Evolutionary conservation across 495 filamentous ascomycete genomes (phyloP), one percentile per base, ranked within the genome.

Genomic region (Penicillium dipodomyicola): DNA sequence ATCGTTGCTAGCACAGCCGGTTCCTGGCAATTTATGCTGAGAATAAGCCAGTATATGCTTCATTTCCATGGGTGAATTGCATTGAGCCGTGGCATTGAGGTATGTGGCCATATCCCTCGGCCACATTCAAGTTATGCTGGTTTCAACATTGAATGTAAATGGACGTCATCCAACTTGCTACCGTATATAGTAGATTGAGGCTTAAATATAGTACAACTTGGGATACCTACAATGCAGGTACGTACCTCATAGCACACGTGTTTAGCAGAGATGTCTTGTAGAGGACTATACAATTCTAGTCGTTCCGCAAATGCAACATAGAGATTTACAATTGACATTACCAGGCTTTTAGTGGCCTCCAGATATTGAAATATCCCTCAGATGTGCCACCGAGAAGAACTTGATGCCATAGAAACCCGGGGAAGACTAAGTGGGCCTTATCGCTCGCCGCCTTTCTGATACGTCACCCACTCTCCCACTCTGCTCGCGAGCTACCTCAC

Each of bases 401-500:
- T 17, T 19, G 29, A 33, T 19, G 45, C 33, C 49, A 52, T 52
- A 41, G 49, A 52, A 52, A 52, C 39, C 50, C 39, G 39, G 52
- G 52, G 42, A 54, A 45, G 41, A 12, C 4, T 25, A n/a, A 39
- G 52, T 47, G 52, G 52, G 41, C 52, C 49, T 62, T 61, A 53
- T 62, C 59, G 56, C 65, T 67, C 60, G 65, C 67, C 67, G 67
- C 67, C 67, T 70, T 64, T 49, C 42, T 57, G 65, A 64, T 70
- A 70, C 67, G 67, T 70, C 67, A 70, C 67, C 57, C 57, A 45
- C 45, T 42, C 22, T 29, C 67, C 57, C 57, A 45, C 45, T 42
- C 22, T 29, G 53, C 57, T 61, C 56, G 56, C 32, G 32, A 54
- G 25, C 45, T 22, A 40, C 48, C 47, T 22, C 7, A 44, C 30